Evolutionary conservation across 2,329 filamentous ascomycete genomes (phyloP).

Genomic region (Emydomyces testavorans): DNA sequence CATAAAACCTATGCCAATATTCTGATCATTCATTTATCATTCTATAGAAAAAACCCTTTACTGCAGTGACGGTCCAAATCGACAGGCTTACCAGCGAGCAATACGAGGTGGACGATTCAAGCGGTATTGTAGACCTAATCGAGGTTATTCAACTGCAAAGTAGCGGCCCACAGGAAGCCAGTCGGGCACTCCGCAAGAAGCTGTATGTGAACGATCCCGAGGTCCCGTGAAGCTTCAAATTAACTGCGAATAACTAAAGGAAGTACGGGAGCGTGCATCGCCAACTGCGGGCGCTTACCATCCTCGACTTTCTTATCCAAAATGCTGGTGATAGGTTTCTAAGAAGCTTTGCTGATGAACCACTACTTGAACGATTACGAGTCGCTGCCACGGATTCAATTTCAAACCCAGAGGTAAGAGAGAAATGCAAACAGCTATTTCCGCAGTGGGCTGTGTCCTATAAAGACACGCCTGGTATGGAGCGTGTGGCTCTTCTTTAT

Average conservation of each 20-base stretch:
- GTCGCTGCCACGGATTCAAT: conserved; percentile 76
- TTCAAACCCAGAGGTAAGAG: conserved; percentile 73
- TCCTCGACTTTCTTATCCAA: conserved; percentile 86
- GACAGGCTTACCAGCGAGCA: conserved; percentile 82
- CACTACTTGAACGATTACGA: conserved; percentile 77
- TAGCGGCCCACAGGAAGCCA: conserved; percentile 77
- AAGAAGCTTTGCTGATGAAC: conserved; percentile 77
- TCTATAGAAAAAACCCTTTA: conserved; percentile 67
- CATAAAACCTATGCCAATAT: background rate
- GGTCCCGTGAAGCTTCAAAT: background rate
- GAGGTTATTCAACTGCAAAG: conserved; percentile 85
- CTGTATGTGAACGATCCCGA: conserved; percentile 44
- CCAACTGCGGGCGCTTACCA: conserved; percentile 74
- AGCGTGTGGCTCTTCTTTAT: conserved; percentile 68
- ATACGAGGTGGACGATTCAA: conserved; percentile 81
- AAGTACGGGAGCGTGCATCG: conserved; percentile 95
- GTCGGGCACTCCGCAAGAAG: conserved; percentile 89
- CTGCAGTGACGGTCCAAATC: conserved; percentile 83
- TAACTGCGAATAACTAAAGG: conserved; percentile 28
- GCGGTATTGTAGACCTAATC: conserved; percentile 84
- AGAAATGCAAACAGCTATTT: conserved; percentile 80
- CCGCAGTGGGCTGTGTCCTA: conserved; percentile 76
- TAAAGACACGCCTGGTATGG: conserved; percentile 66
- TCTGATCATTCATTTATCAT: background rate
- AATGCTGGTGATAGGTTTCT: conserved; percentile 86